phyloP scores from a whole-genome alignment of 768 basidiomycete species.

The Lactarius psammicola region DNA sequence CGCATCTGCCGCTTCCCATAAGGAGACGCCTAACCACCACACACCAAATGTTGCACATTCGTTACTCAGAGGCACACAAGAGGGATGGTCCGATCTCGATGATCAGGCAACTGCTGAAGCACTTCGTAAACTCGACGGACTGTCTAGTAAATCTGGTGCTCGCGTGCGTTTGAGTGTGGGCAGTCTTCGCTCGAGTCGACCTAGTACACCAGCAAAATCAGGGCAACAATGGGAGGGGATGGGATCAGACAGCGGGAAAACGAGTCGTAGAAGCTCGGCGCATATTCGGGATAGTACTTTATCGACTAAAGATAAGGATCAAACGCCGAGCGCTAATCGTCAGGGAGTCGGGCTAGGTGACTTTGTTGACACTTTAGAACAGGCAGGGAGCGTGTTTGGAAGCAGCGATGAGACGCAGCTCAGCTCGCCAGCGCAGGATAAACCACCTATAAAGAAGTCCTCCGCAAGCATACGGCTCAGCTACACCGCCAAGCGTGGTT shows the following conservation, averaged over 20 bases:
- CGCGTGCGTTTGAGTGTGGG: conserved; percentile 74
- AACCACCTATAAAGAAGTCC: conserved; percentile 64
- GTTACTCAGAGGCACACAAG: conserved; percentile 80
- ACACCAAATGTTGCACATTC: conserved; percentile 79
- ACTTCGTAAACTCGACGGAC: conserved; percentile 87
- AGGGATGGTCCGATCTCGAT: conserved; percentile 85
- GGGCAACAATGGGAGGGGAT: conserved; percentile 75
- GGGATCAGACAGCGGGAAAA: conserved; percentile 38
- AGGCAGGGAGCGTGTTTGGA: conserved; percentile 44
- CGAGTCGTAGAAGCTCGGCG: conserved; percentile 41
- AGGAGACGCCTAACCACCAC: conserved; percentile 42
- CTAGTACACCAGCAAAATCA: conserved; percentile 67
- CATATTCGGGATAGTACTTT: conserved; percentile 42
- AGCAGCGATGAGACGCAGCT: conserved; percentile 53
- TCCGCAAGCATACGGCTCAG: conserved; percentile 61
- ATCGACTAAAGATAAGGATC: conserved; percentile 47
- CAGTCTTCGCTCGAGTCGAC: conserved; percentile 51
- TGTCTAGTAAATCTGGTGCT: conserved; percentile 65
- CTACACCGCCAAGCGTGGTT: conserved; percentile 84
- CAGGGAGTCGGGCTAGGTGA: conserved; percentile 40
- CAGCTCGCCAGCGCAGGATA: conserved; percentile 50
- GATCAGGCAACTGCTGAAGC: conserved; percentile 90
- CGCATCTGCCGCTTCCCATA: conserved; percentile 40
- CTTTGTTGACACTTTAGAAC: conserved; percentile 42
- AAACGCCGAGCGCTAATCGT: conserved; percentile 37